Evolutionary conservation across 2,329 filamentous ascomycete species (phyloP).

Genomic region (Alternaria hordeiaustralica): DNA sequence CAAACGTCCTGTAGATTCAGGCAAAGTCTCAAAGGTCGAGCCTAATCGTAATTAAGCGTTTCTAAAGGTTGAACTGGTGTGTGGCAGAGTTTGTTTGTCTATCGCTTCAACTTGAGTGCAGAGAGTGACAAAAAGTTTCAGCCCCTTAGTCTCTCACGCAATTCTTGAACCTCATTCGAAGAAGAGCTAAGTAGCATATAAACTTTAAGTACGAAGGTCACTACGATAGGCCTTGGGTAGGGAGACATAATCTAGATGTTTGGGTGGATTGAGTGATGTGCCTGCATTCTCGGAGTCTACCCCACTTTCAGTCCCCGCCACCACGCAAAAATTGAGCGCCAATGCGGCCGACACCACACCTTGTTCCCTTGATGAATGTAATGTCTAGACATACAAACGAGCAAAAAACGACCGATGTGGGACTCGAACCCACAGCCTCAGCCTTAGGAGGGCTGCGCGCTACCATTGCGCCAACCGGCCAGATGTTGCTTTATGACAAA

Average conservation of each 20-base stretch:
- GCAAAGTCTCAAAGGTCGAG: not conserved
- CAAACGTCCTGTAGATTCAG: accelerated
- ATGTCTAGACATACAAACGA: not conserved
- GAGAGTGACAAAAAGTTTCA: not conserved
- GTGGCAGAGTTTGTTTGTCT: not conserved
- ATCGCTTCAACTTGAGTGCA: not conserved
- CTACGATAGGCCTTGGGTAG: not conserved
- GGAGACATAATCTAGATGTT: too few species aligned
- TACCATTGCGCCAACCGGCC: slow-evolving; percentile 50
- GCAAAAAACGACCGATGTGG: slow-evolving; percentile 40
- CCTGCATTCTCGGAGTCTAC: not conserved
- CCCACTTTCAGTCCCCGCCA: not conserved
- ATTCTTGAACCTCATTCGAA: too few species aligned
- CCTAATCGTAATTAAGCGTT: not conserved
- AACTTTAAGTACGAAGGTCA: not conserved
- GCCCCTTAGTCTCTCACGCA: not conserved
- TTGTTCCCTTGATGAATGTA: not conserved
- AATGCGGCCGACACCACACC: not conserved
- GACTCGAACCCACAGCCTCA: slow-evolving; percentile 50
- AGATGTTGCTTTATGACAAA: slow-evolving; percentile 11
- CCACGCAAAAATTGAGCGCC: not conserved
- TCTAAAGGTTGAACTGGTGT: not conserved
- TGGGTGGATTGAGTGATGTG: not conserved
- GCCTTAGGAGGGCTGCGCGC: slow-evolving; percentile 50
- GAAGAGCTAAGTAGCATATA: not conserved